These are phyloP conservation scores for Nissolia schottii DNA, from an alignment of 306 rosid species.

Conservation along the genomic window DNA sequence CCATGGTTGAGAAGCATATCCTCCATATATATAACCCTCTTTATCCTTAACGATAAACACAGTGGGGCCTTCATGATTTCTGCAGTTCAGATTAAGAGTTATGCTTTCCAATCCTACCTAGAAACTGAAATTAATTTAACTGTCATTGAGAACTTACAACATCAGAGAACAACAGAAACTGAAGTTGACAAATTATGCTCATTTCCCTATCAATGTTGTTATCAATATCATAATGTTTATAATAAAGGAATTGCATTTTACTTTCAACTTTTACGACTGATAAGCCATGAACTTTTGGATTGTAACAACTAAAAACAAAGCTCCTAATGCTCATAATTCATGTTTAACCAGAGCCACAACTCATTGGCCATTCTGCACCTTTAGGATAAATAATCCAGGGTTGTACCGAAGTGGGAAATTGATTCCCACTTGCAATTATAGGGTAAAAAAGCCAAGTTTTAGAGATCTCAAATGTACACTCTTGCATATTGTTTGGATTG, in stretches of 20 bases:
- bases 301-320: background rate
- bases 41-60: conserved; percentile 73
- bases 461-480: background rate
- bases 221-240: background rate
- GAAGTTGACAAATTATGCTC: background rate
- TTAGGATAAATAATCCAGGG: too few relatives aligned
- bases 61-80: conserved; percentile 76
- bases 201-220: background rate
- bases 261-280: background rate
- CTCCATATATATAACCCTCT: conserved; percentile 83
- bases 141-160: conserved; percentile 17
- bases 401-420: too few relatives aligned
- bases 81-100: conserved; percentile 46
- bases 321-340: background rate
- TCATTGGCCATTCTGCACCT: background rate
- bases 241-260: background rate
- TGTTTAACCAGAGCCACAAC: background rate
- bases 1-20: conserved; percentile 91
- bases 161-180: background rate
- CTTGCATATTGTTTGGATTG: too few relatives aligned
- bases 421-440: too few relatives aligned
- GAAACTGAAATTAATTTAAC: conserved; percentile 22
- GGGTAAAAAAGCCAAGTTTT: too few relatives aligned
- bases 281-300: background rate
- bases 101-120: conserved; percentile 28